Evolutionary conservation across 2,329 filamentous ascomycete genomes (phyloP).

Genomic region (Chaetothyriales sp.): DNA sequence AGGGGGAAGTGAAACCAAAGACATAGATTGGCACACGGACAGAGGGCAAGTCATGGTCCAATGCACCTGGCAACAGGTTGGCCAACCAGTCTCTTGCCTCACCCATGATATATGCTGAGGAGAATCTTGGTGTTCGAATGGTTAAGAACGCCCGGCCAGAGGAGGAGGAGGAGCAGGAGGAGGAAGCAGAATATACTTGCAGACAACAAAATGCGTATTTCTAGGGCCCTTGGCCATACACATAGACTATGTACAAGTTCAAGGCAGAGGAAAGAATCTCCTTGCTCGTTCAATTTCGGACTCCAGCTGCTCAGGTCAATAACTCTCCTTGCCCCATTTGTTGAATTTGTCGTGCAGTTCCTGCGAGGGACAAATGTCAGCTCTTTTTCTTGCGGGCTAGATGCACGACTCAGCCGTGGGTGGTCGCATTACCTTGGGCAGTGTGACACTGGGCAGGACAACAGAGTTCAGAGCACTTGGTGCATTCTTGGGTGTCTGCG

Average conservation of each 20-base stretch:
- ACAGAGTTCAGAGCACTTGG: slow-evolving; percentile 92
- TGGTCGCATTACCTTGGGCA: slow-evolving; percentile 56
- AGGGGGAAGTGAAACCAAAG: no score
- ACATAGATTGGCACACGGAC: no score
- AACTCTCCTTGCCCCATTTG: slow-evolving; percentile 99
- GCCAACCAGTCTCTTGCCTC: no score
- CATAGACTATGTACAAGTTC: neutral
- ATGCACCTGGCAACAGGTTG: no score
- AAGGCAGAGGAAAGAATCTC: neutral
- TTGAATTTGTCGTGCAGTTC: slow-evolving; percentile 93
- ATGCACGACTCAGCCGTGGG: neutral
- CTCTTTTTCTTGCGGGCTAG: slow-evolving; percentile 1
- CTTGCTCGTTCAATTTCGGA: no score
- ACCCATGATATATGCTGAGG: no score
- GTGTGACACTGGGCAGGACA: slow-evolving; percentile 79
- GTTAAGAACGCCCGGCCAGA: no score
- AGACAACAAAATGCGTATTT: slow-evolving; percentile 32
- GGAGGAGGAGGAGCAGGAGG: no score
- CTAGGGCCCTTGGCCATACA: slow-evolving; percentile 33
- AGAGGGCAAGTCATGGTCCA: no score
- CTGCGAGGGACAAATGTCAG: slow-evolving; percentile 30
- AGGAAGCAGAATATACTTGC: no score
- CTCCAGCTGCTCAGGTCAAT: slow-evolving; percentile 27
- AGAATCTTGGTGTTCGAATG: no score
- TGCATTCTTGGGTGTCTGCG: slow-evolving; percentile 64